Percentiles rank a stretch among this genome's conserved stretches.
Evolutionary conservation across 1,284 basidiomycete species (phyloP).

Genomic region (Vanrija sp.): DNA sequence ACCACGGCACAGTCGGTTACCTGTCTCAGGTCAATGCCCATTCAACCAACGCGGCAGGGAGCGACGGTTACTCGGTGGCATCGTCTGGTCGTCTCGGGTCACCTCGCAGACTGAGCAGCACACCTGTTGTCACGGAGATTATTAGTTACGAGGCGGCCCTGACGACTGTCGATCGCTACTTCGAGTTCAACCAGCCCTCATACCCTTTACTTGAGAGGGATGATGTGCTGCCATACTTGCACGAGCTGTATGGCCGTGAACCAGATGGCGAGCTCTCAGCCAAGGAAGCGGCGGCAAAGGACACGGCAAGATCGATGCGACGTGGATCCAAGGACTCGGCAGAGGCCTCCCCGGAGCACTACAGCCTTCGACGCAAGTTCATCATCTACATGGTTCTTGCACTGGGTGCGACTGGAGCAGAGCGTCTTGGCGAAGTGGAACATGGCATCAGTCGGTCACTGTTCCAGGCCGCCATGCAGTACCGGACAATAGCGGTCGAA

Average conservation of each 20-base stretch:
- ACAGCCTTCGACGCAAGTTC: constrained; percentile 25
- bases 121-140: constrained; percentile 3
- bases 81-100: neutral
- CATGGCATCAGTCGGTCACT: constrained; percentile 13
- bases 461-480: constrained; percentile 18
- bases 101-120: constrained; percentile 1
- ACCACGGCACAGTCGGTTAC: no score
- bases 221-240: constrained; percentile 22
- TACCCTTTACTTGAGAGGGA: constrained; percentile 29
- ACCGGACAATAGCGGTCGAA: constrained; percentile 19
- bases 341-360: neutral
- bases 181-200: constrained; percentile 23
- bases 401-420: constrained; percentile 21
- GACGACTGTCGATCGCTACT: constrained; percentile 23
- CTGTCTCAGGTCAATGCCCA: no score
- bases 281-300: no score
- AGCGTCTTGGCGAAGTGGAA: constrained; percentile 20
- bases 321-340: neutral
- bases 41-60: neutral
- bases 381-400: constrained; percentile 34
- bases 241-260: constrained; percentile 21
- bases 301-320: no score
- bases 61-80: neutral
- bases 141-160: constrained; percentile 20
- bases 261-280: neutral